A percentile compares a stretch with the other conserved stretches of the same genome.
These are phyloP conservation scores for Aspergillus novoparasiticus DNA, from an alignment of 2,329 filamentous ascomycete genomes.

Conservation along the genomic window DNA sequence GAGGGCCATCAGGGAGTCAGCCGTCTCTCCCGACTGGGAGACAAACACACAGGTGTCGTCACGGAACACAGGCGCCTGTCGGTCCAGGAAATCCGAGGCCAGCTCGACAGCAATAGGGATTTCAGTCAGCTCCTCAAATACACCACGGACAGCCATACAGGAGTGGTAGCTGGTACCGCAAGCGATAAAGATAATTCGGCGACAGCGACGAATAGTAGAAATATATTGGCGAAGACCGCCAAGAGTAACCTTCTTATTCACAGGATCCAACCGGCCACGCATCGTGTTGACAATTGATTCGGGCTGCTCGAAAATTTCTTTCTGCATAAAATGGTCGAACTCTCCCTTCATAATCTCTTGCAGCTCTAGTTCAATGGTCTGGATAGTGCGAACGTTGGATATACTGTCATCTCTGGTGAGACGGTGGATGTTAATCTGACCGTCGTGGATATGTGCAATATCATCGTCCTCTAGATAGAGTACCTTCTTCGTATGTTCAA, in stretches of 20 bases:
- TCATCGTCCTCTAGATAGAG: conserved; percentile 99
- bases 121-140: conserved; percentile 96
- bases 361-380: conserved; percentile 97
- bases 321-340: conserved; percentile 99
- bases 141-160: conserved; percentile 97
- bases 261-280: conserved; percentile 93
- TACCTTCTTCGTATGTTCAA: conserved; percentile 99
- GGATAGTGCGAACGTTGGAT: conserved; percentile 95
- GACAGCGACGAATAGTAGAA: conserved; percentile 91
- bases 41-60: conserved; percentile 99
- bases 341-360: conserved; percentile 99
- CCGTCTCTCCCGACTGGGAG: conserved; percentile 97
- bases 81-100: conserved; percentile 96
- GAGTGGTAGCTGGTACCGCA: conserved; percentile 98
- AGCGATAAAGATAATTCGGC: conserved; percentile 97
- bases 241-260: conserved; percentile 92
- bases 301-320: conserved; percentile 99
- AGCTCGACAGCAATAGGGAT: conserved; percentile 97
- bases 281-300: conserved; percentile 99
- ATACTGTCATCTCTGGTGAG: conserved; percentile 95
- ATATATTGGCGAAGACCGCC: conserved; percentile 97
- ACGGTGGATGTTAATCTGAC: conserved; percentile 97
- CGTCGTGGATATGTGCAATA: conserved; percentile 99
- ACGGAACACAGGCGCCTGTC: conserved; percentile 96
- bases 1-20: conserved; percentile 94